Percentiles rank a stretch among this genome's conserved stretches.
phyloP scores from a whole-genome alignment of 192 early-diverging fungal species.

The Dissophora ornata region DNA sequence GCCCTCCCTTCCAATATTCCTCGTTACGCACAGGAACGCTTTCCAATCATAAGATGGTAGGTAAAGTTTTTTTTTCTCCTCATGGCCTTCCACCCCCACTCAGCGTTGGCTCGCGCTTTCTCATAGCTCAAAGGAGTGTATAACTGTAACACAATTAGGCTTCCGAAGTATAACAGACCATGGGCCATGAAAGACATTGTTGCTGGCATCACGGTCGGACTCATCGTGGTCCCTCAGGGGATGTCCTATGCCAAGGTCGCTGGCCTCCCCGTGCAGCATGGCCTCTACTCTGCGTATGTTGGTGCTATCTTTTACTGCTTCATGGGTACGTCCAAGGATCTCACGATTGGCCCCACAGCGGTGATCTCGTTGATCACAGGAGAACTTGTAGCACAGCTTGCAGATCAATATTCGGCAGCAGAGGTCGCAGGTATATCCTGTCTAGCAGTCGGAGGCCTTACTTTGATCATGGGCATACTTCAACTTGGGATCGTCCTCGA shows the following conservation, averaged over 20 bases:
- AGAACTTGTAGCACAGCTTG: constrained; percentile 16
- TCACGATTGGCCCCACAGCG: constrained; percentile 74
- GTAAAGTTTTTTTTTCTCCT: too few species aligned
- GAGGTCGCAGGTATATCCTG: constrained; percentile 68
- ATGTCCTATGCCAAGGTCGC: constrained; percentile 79
- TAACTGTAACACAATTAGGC: constrained; percentile 8
- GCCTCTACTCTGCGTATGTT: constrained; percentile 75
- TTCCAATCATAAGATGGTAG: constrained; percentile 26
- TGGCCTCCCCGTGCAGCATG: constrained; percentile 70
- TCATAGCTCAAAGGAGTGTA: background rate
- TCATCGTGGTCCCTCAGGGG: constrained; percentile 76
- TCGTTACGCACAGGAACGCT: constrained; percentile 13
- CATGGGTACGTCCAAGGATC: constrained; percentile 78
- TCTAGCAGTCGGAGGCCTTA: constrained; percentile 78
- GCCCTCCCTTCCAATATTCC: constrained; percentile 15
- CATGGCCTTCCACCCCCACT: background rate
- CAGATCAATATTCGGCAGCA: background rate
- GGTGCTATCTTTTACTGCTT: constrained; percentile 70
- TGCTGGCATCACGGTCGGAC: constrained; percentile 76
- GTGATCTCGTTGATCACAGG: constrained; percentile 28
- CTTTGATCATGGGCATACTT: constrained; percentile 76
- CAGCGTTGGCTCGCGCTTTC: background rate
- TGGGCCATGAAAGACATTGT: constrained; percentile 64
- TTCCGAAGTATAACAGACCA: constrained; percentile 21
- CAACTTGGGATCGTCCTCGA: constrained; percentile 87